phyloP scores from a whole-genome alignment of 1,284 basidiomycete species.

The Malassezia pachydermatis region DNA sequence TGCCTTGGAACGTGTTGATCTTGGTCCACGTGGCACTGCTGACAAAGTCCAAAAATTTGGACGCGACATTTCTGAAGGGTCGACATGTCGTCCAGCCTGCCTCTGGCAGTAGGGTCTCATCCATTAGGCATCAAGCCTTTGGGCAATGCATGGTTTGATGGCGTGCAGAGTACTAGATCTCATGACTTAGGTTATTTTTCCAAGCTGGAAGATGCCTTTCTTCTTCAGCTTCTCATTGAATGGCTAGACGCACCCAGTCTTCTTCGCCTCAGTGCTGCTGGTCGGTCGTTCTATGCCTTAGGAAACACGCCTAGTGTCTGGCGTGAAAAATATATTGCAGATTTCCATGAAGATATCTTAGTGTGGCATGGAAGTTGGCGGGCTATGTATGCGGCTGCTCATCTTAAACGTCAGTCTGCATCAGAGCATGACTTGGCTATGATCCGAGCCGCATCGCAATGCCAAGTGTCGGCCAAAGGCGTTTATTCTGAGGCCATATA shows the following conservation, averaged over 20 bases:
- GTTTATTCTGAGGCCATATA: slow-evolving; percentile 31
- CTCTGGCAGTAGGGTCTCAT: slow-evolving; percentile 18
- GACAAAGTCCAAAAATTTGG: not conserved
- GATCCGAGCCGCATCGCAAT: slow-evolving; percentile 3
- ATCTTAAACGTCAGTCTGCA: slow-evolving; percentile 8
- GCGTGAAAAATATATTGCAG: slow-evolving; percentile 27
- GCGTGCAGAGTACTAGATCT: slow-evolving; percentile 19
- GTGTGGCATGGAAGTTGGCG: slow-evolving; percentile 43
- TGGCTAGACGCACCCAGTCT: slow-evolving; percentile 20
- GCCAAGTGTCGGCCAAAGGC: slow-evolving; percentile 7
- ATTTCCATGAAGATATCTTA: slow-evolving; percentile 22
- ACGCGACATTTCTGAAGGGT: too few species aligned
- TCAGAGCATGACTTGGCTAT: not conserved
- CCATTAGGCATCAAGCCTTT: slow-evolving; percentile 37
- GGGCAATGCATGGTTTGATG: slow-evolving; percentile 35
- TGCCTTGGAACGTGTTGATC: slow-evolving; percentile 5
- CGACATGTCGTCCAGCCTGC: slow-evolving; percentile 4
- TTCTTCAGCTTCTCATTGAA: slow-evolving; percentile 26
- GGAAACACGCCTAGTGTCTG: slow-evolving; percentile 25
- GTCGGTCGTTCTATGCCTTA: slow-evolving; percentile 28
- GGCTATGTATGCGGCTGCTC: slow-evolving; percentile 25
- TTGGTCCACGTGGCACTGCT: slow-evolving; percentile 8
- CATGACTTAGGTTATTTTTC: slow-evolving; percentile 27
- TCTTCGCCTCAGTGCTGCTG: slow-evolving; percentile 23
- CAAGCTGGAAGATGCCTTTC: slow-evolving; percentile 28